Evolutionary conservation across 805 yeast genomes (phyloP).

Genomic region (Saturnispora zaruensis): DNA sequence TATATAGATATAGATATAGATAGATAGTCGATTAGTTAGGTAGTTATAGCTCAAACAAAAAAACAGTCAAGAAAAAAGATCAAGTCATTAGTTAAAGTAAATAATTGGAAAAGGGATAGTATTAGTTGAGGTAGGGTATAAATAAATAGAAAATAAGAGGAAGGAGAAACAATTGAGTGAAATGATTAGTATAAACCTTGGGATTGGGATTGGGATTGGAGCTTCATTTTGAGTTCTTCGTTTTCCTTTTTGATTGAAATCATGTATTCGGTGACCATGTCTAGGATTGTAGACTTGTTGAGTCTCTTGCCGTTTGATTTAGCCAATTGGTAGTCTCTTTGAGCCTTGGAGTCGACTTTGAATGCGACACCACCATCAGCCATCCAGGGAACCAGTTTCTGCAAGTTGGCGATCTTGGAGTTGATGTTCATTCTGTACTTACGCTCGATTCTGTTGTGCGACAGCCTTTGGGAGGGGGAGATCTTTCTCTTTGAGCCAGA

Average conservation of each 20-base stretch:
- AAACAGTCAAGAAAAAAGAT: background rate
- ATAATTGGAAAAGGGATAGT: background rate
- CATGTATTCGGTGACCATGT: constrained; percentile 58
- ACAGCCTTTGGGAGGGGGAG: constrained; percentile 45
- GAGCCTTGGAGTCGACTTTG: constrained; percentile 31
- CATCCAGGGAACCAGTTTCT: constrained; percentile 60
- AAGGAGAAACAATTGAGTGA: background rate
- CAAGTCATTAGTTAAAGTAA: background rate
- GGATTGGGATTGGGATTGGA: background rate
- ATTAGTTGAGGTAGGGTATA: background rate
- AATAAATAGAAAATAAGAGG: background rate
- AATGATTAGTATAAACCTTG: background rate
- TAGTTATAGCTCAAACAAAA: background rate
- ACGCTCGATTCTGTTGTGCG: constrained; percentile 67
- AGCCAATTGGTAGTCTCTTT: background rate
- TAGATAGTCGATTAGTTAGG: background rate
- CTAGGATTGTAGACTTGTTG: constrained; percentile 60
- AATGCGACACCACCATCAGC: constrained; percentile 55
- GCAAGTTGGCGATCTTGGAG: constrained; percentile 60
- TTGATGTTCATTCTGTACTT: constrained; percentile 65
- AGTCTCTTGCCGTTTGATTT: constrained; percentile 31
- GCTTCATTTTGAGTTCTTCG: background rate
- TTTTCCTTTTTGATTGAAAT: background rate
- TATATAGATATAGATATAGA: no score
- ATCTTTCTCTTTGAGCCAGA: background rate